phyloP scores from a whole-genome alignment of 2,329 filamentous ascomycete species.

The Neopestalotiopsis rosae region DNA sequence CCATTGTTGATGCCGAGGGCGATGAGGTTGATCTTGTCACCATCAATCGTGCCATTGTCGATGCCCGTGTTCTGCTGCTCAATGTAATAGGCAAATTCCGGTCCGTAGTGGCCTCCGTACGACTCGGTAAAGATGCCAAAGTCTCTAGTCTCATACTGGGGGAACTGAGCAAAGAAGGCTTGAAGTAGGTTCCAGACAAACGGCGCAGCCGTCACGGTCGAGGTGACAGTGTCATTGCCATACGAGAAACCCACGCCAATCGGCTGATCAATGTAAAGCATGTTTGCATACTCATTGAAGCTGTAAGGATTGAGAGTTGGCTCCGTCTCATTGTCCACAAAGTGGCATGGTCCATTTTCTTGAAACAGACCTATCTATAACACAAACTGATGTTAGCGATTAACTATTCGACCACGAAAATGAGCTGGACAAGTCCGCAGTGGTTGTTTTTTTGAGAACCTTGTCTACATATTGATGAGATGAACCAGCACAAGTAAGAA shows the following conservation, averaged over 20 bases:
- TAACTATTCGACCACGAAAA: too few species aligned
- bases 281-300: constrained; percentile 68
- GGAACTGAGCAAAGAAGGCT: constrained; percentile 42
- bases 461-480: too few species aligned
- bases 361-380: constrained; percentile 50
- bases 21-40: constrained; percentile 28
- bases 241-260: constrained; percentile 42
- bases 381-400: too few species aligned
- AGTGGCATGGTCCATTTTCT: constrained; percentile 50
- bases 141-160: constrained; percentile 57
- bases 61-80: constrained; percentile 32
- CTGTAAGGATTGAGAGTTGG: constrained; percentile 61
- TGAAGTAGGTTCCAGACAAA: constrained; percentile 48
- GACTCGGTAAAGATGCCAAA: constrained; percentile 35
- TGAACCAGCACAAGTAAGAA: too few species aligned
- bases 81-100: constrained; percentile 34
- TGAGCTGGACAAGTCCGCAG: too few species aligned
- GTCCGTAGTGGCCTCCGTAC: constrained; percentile 38
- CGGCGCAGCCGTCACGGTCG: constrained; percentile 45
- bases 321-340: constrained; percentile 54
- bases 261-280: constrained; percentile 74
- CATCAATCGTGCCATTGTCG: constrained; percentile 21
- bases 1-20: constrained; percentile 35
- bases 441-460: too few species aligned
- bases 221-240: constrained; percentile 47